These are phyloP conservation scores for Saccharomyces mikatae DNA, from an alignment of 805 yeast genomes.

Conservation along the genomic window DNA sequence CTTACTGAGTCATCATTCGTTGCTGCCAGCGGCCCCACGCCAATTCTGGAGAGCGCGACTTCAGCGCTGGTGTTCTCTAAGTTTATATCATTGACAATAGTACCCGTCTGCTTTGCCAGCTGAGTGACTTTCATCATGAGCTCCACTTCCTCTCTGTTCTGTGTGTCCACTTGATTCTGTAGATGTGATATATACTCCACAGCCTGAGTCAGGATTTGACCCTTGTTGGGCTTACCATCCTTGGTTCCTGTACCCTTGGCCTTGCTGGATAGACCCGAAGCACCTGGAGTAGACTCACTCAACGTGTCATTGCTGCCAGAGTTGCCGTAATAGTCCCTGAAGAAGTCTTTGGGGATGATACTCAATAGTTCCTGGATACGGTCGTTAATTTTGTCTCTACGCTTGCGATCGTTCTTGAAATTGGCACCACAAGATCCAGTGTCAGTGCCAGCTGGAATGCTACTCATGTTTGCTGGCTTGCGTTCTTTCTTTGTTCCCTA, in stretches of 20 bases:
- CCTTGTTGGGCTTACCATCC: conserved; percentile 80
- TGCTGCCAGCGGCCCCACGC: conserved; percentile 61
- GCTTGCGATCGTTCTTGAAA: conserved; percentile 34
- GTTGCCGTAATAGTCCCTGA: conserved; percentile 30
- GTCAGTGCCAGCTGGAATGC: neutral
- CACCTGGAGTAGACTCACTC: conserved; percentile 6
- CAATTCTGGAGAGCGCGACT: conserved; percentile 62
- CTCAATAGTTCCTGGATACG: conserved; percentile 45
- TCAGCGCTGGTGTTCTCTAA: conserved; percentile 71
- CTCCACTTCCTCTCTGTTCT: conserved; percentile 73
- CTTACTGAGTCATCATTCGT: neutral
- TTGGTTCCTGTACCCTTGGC: conserved; percentile 56
- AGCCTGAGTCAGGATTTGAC: conserved; percentile 67
- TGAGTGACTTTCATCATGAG: conserved; percentile 51
- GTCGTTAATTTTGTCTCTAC: conserved; percentile 52
- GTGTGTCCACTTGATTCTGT: conserved; percentile 68
- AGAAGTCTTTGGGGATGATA: conserved; percentile 39
- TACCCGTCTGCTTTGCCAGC: conserved; percentile 39
- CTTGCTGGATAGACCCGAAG: conserved; percentile 2
- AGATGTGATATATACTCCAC: conserved; percentile 62
- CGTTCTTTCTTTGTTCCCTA: neutral
- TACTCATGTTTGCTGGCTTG: neutral
- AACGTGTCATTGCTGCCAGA: conserved; percentile 3
- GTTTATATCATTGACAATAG: conserved; percentile 36
- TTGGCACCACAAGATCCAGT: neutral